phyloP scores from a whole-genome alignment of 164 flowering plant species.

The Stephania japonica region DNA sequence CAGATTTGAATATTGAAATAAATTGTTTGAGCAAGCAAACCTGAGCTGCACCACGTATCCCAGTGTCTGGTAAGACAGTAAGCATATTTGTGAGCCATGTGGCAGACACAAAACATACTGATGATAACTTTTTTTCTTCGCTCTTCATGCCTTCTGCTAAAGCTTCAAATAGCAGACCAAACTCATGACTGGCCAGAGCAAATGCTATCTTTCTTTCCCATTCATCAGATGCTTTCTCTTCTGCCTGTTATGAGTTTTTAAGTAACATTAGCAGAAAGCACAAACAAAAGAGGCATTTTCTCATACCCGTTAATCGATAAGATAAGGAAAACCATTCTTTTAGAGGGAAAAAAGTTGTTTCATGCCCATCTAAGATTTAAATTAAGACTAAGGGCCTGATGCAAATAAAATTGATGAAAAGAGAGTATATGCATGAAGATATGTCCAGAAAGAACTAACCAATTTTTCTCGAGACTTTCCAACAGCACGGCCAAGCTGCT shows the following conservation, averaged over 20 bases:
- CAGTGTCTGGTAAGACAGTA: constrained; percentile 64
- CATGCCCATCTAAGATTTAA: background rate
- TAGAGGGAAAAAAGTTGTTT: background rate
- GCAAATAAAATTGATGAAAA: background rate
- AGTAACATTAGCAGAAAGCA: background rate
- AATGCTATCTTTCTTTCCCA: constrained; percentile 81
- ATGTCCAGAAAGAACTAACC: constrained; percentile 28
- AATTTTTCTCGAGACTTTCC: constrained; percentile 32
- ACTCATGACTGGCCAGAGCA: constrained; percentile 70
- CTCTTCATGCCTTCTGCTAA: constrained; percentile 71
- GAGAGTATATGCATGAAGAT: background rate
- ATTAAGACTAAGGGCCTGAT: background rate
- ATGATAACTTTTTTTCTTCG: constrained; percentile 39
- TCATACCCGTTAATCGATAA: background rate
- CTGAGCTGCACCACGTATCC: constrained; percentile 69
- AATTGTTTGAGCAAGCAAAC: constrained; percentile 58
- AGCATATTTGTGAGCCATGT: constrained; percentile 74
- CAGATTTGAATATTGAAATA: constrained; percentile 49
- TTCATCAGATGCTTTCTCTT: constrained; percentile 57
- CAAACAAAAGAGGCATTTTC: background rate
- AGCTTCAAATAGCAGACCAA: constrained; percentile 75
- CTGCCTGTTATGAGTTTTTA: constrained; percentile 33
- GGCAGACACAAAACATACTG: constrained; percentile 65
- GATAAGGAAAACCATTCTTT: background rate
- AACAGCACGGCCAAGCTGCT: constrained; percentile 23